Evolutionary conservation across 441 rosid genomes (phyloP).

Genomic region (Daphne laureola): DNA sequence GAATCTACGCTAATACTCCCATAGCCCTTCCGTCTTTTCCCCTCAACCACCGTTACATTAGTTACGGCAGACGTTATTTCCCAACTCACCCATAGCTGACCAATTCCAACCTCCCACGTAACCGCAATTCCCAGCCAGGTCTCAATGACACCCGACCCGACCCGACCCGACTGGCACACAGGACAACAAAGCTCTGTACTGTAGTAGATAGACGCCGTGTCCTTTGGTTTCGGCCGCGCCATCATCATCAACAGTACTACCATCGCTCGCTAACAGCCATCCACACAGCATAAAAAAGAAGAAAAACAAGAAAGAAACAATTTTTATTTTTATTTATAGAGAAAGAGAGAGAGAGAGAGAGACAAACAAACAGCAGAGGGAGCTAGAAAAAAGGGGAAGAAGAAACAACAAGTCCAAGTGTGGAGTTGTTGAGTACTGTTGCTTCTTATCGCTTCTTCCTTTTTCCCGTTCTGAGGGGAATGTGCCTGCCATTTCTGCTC

Average conservation of each 20-base stretch:
- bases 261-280: background rate
- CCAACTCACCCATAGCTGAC: background rate
- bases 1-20: conserved; percentile 5
- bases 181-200: too few relatives aligned
- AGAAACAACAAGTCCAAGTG: background rate
- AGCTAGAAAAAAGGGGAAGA: background rate
- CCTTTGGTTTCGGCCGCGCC: conserved; percentile 7
- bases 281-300: background rate
- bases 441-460: conserved; percentile 5
- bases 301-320: background rate
- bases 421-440: too few relatives aligned
- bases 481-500: conserved; percentile 12
- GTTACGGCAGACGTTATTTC: conserved; percentile 2
- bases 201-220: conserved; percentile 20
- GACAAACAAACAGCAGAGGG: background rate
- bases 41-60: conserved; percentile 8
- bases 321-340: background rate
- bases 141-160: background rate
- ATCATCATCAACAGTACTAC: conserved; percentile 9
- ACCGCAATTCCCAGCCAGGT: background rate
- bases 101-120: background rate
- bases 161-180: conserved; percentile 14
- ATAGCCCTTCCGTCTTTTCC: background rate
- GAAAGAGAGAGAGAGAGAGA: background rate
- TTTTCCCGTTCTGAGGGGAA: background rate